Evolutionary conservation across 768 basidiomycete species (phyloP).

Genomic region (Termitomyces bulborhizus): DNA sequence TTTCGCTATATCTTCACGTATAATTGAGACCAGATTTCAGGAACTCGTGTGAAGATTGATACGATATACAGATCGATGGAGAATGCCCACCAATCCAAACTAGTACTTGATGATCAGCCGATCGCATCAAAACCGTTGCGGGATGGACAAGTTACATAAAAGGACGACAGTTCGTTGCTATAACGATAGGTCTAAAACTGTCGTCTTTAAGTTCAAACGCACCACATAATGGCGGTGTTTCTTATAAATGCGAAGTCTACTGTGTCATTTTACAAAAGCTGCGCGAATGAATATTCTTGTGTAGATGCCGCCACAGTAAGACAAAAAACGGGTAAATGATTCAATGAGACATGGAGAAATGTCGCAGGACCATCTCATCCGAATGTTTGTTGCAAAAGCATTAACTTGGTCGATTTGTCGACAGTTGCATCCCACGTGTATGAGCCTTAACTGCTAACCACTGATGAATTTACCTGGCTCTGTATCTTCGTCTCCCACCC

Average conservation of each 20-base stretch:
- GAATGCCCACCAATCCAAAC: too few species aligned
- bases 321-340: neutral
- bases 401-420: conserved; percentile 16
- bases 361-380: conserved; percentile 7
- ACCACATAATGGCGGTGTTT: neutral
- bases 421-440: too few species aligned
- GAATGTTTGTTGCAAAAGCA: conserved; percentile 11
- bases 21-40: too few species aligned
- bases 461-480: conserved; percentile 17
- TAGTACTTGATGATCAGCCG: neutral
- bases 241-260: neutral
- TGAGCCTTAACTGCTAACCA: too few species aligned
- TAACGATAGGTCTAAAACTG: neutral
- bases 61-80: too few species aligned
- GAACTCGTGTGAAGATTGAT: too few species aligned
- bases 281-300: neutral
- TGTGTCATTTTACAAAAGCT: neutral
- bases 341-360: neutral
- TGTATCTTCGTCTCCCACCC: conserved; percentile 9
- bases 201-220: neutral
- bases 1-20: neutral
- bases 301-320: conserved; percentile 3
- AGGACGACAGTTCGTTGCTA: conserved; percentile 14
- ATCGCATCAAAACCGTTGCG: neutral
- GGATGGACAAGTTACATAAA: neutral